Percentiles rank a stretch among this genome's conserved stretches.
These are phyloP conservation scores for Pestalotiopsis sp. DNA, from an alignment of 2,329 filamentous ascomycete genomes.

Conservation along the genomic window DNA sequence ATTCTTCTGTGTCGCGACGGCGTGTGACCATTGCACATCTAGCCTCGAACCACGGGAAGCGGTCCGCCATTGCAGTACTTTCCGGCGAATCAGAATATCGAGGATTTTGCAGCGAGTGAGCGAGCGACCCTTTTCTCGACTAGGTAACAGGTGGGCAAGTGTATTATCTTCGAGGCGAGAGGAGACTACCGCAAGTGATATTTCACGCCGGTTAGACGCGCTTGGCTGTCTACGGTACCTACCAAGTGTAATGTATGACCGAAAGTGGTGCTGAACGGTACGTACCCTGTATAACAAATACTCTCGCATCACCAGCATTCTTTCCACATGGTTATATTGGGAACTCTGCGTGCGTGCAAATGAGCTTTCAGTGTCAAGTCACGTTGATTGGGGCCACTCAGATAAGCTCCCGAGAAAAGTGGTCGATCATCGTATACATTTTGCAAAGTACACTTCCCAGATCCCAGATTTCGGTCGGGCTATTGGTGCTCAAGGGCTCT, in stretches of 20 bases:
- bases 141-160: slow-evolving; percentile 12
- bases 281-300: neutral
- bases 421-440: slow-evolving; percentile 1
- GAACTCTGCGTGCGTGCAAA: neutral
- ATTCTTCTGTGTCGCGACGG: slow-evolving; percentile 1
- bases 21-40: slow-evolving; percentile 9
- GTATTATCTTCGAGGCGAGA: neutral
- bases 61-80: slow-evolving; percentile 35
- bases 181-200: too few relatives aligned
- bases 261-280: neutral
- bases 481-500: slow-evolving; percentile 26
- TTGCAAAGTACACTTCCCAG: neutral
- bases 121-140: slow-evolving; percentile 7
- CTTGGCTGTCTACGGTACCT: too few relatives aligned
- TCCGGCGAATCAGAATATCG: slow-evolving; percentile 24
- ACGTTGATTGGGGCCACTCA: neutral
- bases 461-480: slow-evolving; percentile 17
- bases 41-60: slow-evolving; percentile 34
- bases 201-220: too few relatives aligned
- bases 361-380: neutral
- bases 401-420: neutral
- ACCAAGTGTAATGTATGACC: too few relatives aligned
- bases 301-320: slow-evolving; percentile 5
- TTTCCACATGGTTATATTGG: neutral
- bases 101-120: neutral